Base-by-base conservation (phyloP, 306 rosid genomes). In the Cucumis cinereus region DNA sequence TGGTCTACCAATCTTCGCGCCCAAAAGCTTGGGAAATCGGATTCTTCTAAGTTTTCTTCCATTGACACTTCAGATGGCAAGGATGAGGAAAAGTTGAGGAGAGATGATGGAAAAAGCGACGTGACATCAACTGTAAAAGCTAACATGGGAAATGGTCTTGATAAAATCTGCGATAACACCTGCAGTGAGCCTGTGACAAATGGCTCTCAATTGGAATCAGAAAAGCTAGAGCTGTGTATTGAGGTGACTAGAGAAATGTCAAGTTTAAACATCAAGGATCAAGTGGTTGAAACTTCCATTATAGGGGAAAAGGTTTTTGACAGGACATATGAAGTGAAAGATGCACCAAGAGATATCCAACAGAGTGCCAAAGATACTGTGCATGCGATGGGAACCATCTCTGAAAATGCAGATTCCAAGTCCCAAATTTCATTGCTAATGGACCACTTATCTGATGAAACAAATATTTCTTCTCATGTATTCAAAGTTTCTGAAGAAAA, bases 1-100 rank as follows among this genome's bases (percentile, higher is more conserved):
- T 95, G 99, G 99, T 86, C 99, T 52, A 92, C 98, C 33, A 87
- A 86, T 85, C 82, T 90, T 63, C 77, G 73, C 24, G 63, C 49
- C 24, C 77, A 78, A 19, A 83, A 76, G 81, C 26, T 77, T 8
- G 45, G 35, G 62, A 85, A 79, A 73, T 79, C 76, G n/a, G 75
- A 78, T 63, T 75, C 79, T 66, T 77, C 66, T 30, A 24, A 26
- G 43, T 75, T 74, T 80, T 68, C 70, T 41, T 78, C 74, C 62
- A 49, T 78, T 54, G 49, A 66, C 49, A 36, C 64, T 56, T 77
- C 63, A 24, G 64, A 73, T n/a, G 71, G 19, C 36, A 72, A 69
- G 78, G 77, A 30, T 64, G 38, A 76, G 28, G 53, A 77, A 52
- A 83, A 76, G 52, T 10, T 43, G 81, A 66, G 24, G 75, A 76